Evolutionary conservation across 176 grass and related monocot species (phyloP).

Genomic region (Microstegium vimineum): DNA sequence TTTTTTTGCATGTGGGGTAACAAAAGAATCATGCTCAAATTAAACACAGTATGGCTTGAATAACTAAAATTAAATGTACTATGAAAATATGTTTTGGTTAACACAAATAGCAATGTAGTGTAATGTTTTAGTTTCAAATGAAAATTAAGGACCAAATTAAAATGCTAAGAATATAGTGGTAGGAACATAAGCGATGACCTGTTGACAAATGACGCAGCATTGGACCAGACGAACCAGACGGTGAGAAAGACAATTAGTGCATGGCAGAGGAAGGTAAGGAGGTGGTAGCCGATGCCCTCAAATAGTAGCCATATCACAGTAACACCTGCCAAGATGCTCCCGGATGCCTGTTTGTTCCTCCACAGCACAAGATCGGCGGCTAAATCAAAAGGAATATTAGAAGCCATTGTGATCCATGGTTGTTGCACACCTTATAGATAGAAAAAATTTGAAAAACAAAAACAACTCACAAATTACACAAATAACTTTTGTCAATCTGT

Average conservation of each 20-base stretch:
- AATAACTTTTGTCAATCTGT: background rate
- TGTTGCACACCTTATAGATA: background rate
- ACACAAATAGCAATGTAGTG: too few relatives aligned
- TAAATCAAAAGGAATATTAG: conserved; percentile 22
- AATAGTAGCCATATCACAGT: conserved; percentile 90
- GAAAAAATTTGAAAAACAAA: too few relatives aligned
- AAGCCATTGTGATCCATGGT: background rate
- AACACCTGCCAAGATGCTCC: conserved; percentile 62
- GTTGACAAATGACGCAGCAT: conserved; percentile 61
- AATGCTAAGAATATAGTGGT: background rate
- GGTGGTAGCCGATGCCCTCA: conserved; percentile 86
- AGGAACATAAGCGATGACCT: conserved; percentile 23
- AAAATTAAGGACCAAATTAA: background rate
- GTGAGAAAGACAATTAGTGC: conserved; percentile 61
- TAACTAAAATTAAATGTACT: background rate
- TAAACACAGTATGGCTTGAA: background rate
- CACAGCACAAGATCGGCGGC: conserved; percentile 86
- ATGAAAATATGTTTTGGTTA: background rate
- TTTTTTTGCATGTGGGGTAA: background rate
- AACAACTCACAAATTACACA: background rate
- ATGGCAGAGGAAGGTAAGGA: conserved; percentile 80
- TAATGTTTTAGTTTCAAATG: background rate
- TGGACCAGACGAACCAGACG: conserved; percentile 65
- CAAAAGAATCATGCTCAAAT: background rate
- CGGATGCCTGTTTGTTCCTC: conserved; percentile 78